phyloP scores from a whole-genome alignment of 2,329 filamentous ascomycete genomes.

The Thelonectria rubi region DNA sequence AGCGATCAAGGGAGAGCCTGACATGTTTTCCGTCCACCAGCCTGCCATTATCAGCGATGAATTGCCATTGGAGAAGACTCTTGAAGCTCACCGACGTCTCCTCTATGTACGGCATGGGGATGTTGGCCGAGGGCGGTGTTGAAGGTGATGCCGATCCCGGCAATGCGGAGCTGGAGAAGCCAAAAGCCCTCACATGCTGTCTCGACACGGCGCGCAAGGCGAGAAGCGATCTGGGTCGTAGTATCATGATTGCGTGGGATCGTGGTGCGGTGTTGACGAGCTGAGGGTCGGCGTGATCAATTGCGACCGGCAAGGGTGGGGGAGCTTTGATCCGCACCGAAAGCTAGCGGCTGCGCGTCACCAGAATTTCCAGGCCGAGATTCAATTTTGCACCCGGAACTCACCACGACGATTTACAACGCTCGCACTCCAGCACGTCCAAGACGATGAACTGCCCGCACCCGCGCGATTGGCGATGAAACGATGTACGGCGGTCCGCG shows the following conservation, averaged over 20 bases:
- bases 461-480: conserved; percentile 40
- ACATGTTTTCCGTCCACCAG: conserved; percentile 82
- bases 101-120: conserved; percentile 68
- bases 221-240: conserved; percentile 43
- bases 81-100: conserved; percentile 51
- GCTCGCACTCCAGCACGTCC: conserved; percentile 4
- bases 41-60: conserved; percentile 57
- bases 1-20: conserved; percentile 41
- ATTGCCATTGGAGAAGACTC: not conserved
- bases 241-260: conserved; percentile 39
- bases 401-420: not conserved
- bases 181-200: conserved; percentile 53
- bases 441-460: conserved; percentile 32
- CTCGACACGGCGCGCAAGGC: conserved; percentile 48
- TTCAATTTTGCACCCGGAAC: conserved; percentile 23
- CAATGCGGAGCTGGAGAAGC: conserved; percentile 49
- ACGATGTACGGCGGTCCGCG: conserved; percentile 35
- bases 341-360: conserved; percentile 29
- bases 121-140: conserved; percentile 49
- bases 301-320: conserved; percentile 38
- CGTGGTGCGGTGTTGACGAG: conserved; percentile 13
- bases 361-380: conserved; percentile 32
- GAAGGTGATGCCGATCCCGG: conserved; percentile 41
- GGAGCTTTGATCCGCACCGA: conserved; percentile 29
- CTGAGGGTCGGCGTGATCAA: conserved; percentile 5